Base-by-base conservation (phyloP, 1,139 yeast species). In the Candida sp. region DNA sequence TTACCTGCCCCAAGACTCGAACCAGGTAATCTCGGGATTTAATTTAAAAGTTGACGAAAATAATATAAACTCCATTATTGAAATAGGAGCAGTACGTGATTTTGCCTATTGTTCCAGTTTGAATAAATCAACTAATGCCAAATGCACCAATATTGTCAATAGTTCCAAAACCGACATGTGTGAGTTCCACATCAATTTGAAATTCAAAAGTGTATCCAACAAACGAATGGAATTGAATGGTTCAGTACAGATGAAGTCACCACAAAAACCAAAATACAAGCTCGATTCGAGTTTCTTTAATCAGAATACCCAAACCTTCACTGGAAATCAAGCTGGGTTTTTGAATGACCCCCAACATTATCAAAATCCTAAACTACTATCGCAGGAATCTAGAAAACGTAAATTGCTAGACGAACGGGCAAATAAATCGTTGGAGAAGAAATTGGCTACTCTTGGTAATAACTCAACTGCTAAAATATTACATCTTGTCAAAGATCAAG, bases 161-260 rank as follows among this genome's bases (percentile, higher is more conserved):
- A 63, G 61, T 29, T 63, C 73, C 9, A 70, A 68, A 39, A 67
- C 78, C 2, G 75, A 75, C 12, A 73, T 80, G 45, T 91, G 98
- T 61, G 82, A 80, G 32, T 87, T 69, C 54, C 98, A 91, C 56
- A 67, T 77, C 29, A 91, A 88, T 49, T 55, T 73, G 42, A 74
- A 80, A 36, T 70, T 82, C 44, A 74, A 78, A 42, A 73, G 70
- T 30, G 68, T 80, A 0, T 76, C 80, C 29, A 70, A 81, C 7
- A 72, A 79, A 46, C 69, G 97, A 52, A 79, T 87, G 74, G 97
- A 89, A 60, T 70, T 90, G 43, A 86, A 82, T 52, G 84, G 88
- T 3, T 73, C 79, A 41, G 75, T 76, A 22, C 70, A 79, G 47
- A 53, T 68, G 62, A 63, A 64, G 52, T 65, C 73, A 2, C 77